A percentile compares a stretch with the other conserved stretches of the same genome.
Conservation (phyloP, 2,329 filamentous ascomycete genomes). For the Teratosphaeria gauchensis region DNA sequence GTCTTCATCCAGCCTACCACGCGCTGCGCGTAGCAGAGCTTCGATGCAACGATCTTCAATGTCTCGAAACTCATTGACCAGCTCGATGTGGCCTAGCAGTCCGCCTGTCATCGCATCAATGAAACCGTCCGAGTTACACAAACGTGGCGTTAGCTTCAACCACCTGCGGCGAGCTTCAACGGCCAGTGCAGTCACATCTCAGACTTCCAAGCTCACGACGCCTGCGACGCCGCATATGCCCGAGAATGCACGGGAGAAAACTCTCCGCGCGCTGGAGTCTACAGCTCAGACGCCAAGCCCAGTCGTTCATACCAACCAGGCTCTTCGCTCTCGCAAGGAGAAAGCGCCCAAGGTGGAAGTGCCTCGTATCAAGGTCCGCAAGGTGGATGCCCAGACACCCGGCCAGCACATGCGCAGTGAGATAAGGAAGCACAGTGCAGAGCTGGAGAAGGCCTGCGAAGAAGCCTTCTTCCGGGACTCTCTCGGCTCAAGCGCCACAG, state of each 20-base stretch:
- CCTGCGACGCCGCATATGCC: conserved; percentile 19
- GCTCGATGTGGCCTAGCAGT: conserved; percentile 39
- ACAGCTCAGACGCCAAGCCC: conserved; percentile 20
- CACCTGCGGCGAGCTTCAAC: conserved; percentile 42
- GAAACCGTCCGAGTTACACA: conserved; percentile 45
- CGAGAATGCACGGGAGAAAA: conserved; percentile 14
- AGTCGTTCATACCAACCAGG: conserved; percentile 18
- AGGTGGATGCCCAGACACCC: conserved; percentile 28
- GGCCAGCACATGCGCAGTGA: conserved; percentile 60
- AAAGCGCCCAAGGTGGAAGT: conserved; percentile 17
- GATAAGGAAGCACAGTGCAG: conserved; percentile 70
- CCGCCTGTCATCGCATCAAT: conserved; percentile 34
- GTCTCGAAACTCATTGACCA: conserved; percentile 35
- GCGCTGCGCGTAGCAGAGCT: conserved; percentile 21
- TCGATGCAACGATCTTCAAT: conserved; percentile 26
- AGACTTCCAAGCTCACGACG: conserved; percentile 14
- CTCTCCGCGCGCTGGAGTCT: conserved; percentile 10
- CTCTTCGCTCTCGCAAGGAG: conserved; percentile 27
- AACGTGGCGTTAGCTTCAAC: conserved; percentile 54
- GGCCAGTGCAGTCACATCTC: conserved; percentile 29
- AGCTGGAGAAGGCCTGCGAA: conserved; percentile 82
- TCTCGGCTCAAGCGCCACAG: conserved; percentile 42
- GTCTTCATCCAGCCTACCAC: conserved; percentile 27
- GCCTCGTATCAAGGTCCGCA: conserved; percentile 28
- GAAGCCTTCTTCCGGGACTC: conserved; percentile 75